These are phyloP conservation scores for Claviceps spartinae DNA, from an alignment of 2,329 filamentous ascomycete genomes.

Conservation along the genomic window DNA sequence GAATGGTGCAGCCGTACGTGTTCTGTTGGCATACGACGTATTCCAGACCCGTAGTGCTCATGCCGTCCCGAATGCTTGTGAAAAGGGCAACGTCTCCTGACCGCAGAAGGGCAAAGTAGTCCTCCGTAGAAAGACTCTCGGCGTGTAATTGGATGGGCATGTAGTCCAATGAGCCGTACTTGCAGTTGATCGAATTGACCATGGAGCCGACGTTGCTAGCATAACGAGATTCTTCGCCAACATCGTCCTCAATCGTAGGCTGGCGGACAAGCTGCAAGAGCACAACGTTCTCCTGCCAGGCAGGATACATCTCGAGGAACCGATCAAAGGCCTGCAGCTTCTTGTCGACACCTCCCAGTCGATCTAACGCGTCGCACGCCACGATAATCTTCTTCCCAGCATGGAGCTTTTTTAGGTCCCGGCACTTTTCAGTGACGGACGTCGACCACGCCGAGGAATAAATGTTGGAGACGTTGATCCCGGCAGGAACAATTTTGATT, in stretches of 20 bases:
- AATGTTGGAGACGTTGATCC: slow-evolving; percentile 70
- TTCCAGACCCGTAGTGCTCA: slow-evolving; percentile 95
- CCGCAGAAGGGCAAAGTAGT: slow-evolving; percentile 84
- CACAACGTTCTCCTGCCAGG: slow-evolving; percentile 82
- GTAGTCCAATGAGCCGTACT: slow-evolving; percentile 75
- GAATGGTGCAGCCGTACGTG: slow-evolving; percentile 71
- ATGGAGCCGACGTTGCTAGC: slow-evolving; percentile 79
- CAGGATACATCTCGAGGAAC: slow-evolving; percentile 76
- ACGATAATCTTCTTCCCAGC: slow-evolving; percentile 83
- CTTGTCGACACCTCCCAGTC: slow-evolving; percentile 78
- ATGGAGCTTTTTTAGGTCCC: slow-evolving; percentile 61
- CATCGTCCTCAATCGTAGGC: slow-evolving; percentile 64
- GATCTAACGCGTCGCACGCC: slow-evolving; percentile 82
- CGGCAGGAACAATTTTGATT: slow-evolving; percentile 19
- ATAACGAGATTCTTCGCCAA: slow-evolving; percentile 64
- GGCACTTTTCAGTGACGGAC: slow-evolving; percentile 56
- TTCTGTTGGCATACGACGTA: slow-evolving; percentile 87
- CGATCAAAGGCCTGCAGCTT: slow-evolving; percentile 87
- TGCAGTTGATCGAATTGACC: slow-evolving; percentile 78
- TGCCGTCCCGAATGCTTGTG: slow-evolving; percentile 86
- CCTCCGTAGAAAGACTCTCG: slow-evolving; percentile 74
- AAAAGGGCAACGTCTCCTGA: slow-evolving; percentile 83
- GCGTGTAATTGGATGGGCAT: slow-evolving; percentile 90
- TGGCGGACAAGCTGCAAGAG: slow-evolving; percentile 84
- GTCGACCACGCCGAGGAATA: slow-evolving; percentile 60